These are phyloP conservation scores for Diversispora eburnea DNA, from an alignment of 192 early-diverging fungal genomes.

Conservation along the genomic window DNA sequence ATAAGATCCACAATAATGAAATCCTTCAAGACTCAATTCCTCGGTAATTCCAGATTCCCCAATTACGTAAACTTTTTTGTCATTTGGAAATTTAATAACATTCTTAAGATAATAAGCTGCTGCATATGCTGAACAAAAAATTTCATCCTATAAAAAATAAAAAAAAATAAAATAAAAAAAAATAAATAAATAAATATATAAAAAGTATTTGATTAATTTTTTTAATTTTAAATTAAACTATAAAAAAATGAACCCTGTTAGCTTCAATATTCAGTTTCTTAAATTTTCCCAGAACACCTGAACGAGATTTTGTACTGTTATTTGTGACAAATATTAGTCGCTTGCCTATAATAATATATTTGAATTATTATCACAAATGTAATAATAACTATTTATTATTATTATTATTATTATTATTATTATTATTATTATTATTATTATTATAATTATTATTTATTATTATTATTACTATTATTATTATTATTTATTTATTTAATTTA, in stretches of 20 bases:
- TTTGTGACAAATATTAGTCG: conserved; percentile 95
- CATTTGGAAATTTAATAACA: conserved; percentile 73
- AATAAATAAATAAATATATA: not conserved
- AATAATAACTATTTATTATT: not conserved
- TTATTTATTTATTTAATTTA: too few species aligned
- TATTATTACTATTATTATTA: too few species aligned
- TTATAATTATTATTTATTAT: too few species aligned
- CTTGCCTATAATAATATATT: conserved; percentile 58
- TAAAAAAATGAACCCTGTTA: conserved; percentile 39
- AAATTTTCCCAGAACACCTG: conserved; percentile 81
- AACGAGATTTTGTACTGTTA: conserved; percentile 89
- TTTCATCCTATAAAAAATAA: conserved; percentile 62
- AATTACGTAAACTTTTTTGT: conserved; percentile 89
- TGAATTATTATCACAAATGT: not conserved
- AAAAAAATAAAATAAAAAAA: not conserved
- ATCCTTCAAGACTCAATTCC: conserved; percentile 80
- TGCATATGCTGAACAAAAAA: conserved; percentile 90
- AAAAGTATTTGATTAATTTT: too few species aligned
- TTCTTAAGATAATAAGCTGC: conserved; percentile 90
- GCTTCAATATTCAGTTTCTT: conserved; percentile 75
- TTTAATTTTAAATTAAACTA: too few species aligned
- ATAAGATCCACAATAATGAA: conserved; percentile 50
- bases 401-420: not conserved
- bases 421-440: not conserved
- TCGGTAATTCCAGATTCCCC: conserved; percentile 84